Evolutionary conservation across 208 protist species (phyloP).

Genomic region (Herpetomonas tarakana): DNA sequence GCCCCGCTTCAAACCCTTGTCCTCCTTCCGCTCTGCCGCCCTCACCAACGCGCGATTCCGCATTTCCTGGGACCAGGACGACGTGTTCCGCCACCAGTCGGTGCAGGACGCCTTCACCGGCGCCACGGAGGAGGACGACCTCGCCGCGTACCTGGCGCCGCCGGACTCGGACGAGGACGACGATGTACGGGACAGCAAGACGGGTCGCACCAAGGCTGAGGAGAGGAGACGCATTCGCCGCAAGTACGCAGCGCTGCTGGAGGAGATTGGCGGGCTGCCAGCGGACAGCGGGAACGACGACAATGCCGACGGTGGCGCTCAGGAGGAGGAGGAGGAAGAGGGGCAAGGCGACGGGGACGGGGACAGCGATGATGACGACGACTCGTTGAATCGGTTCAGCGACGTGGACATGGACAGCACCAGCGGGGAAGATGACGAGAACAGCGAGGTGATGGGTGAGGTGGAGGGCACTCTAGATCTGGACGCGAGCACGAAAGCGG

Average conservation of each 20-base stretch:
- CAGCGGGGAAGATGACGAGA: slow-evolving; percentile 10
- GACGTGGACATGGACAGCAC: slow-evolving; percentile 56
- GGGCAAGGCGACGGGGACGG: slow-evolving; percentile 19
- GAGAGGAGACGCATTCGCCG: slow-evolving; percentile 64
- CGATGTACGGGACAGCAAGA: slow-evolving; percentile 7
- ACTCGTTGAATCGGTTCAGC: slow-evolving; percentile 80
- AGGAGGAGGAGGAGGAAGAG: slow-evolving; percentile 3
- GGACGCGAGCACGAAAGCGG: slow-evolving; percentile 72
- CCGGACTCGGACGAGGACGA: slow-evolving; percentile 79
- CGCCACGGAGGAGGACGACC: slow-evolving; percentile 83
- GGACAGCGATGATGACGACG: slow-evolving; percentile 51
- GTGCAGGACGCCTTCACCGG: slow-evolving; percentile 86
- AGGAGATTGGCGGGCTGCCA: slow-evolving; percentile 72
- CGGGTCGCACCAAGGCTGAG: slow-evolving; percentile 15
- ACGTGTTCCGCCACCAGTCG: slow-evolving; percentile 78
- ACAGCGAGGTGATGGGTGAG: slow-evolving; percentile 43
- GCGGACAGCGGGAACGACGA: slow-evolving; percentile 33
- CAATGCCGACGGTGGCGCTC: slow-evolving; percentile 1
- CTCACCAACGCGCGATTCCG: slow-evolving; percentile 86
- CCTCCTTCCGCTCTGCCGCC: slow-evolving; percentile 78
- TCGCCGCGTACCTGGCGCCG: slow-evolving; percentile 86
- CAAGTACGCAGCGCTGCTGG: slow-evolving; percentile 81
- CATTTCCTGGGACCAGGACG: slow-evolving; percentile 93
- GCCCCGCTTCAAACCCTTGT: slow-evolving; percentile 75
- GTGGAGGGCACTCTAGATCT: slow-evolving; percentile 83